A percentile compares a stretch with the other conserved stretches of the same genome.
Evolutionary conservation across 192 early-diverging fungal genomes (phyloP).

Genomic region (Pecoramyces ruminantium): DNA sequence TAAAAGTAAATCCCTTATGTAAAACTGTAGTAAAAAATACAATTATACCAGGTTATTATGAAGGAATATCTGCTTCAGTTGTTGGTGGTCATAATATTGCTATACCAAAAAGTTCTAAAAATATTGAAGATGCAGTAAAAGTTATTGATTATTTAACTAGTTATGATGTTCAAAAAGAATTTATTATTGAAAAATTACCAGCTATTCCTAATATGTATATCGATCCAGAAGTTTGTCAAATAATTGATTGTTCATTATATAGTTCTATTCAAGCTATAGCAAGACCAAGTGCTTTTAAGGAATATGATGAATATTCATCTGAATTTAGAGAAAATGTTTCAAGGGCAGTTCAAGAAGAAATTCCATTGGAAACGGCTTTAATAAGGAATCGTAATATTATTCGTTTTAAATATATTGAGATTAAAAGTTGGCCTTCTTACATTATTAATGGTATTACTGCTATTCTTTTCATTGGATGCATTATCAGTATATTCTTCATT

Average conservation of each 20-base stretch:
- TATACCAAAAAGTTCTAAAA: not conserved
- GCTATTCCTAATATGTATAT: not conserved
- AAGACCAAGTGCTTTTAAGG: not conserved
- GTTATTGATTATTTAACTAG: not conserved
- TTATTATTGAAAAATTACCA: not conserved
- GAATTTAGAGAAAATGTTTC: not conserved
- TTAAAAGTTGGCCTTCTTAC: not conserved
- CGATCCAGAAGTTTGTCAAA: not conserved
- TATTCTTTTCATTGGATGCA: not conserved
- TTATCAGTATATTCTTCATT: not conserved
- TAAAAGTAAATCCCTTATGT: not conserved
- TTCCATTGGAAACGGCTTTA: not conserved
- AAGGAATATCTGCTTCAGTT: not conserved
- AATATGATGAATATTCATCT: not conserved
- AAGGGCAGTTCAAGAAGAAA: not conserved
- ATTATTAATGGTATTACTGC: not conserved
- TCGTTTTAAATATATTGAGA: not conserved
- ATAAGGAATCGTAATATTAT: not conserved
- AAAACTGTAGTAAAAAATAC: not conserved
- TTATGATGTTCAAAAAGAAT: not conserved
- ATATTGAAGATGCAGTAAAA: not conserved
- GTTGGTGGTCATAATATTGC: not conserved
- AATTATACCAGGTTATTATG: not conserved
- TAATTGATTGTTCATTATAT: not conserved
- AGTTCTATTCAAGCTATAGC: not conserved